Conservation (phyloP, 1,284 basidiomycete genomes). For the Agaricales sp. region DNA sequence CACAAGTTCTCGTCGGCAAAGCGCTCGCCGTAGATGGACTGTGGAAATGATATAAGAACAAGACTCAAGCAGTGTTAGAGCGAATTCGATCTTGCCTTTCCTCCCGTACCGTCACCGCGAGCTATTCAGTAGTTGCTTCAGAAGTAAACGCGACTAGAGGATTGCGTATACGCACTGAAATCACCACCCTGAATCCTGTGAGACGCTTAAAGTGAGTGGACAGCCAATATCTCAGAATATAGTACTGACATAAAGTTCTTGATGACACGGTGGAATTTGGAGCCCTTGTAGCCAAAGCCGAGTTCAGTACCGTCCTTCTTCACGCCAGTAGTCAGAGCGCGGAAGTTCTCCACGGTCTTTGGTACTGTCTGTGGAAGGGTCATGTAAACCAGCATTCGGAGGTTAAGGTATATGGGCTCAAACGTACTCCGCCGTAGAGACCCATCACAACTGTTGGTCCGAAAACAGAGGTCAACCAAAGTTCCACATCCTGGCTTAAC, state of each 20-base stretch:
- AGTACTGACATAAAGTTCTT: conserved; percentile 83
- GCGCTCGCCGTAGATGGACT: conserved; percentile 87
- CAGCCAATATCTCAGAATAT: conserved; percentile 18
- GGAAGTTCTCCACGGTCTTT: conserved; percentile 98
- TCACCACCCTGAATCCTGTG: conserved; percentile 89
- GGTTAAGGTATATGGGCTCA: neutral
- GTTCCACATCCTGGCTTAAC: no score
- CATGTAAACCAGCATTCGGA: conserved; percentile 3
- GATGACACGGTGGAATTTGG: conserved; percentile 97
- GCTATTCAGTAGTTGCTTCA: conserved; percentile 26
- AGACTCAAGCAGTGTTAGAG: no score
- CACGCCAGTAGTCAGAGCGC: conserved; percentile 69
- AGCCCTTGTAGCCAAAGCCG: conserved; percentile 81
- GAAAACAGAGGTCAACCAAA: conserved; percentile 7
- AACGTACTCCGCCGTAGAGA: conserved; percentile 69
- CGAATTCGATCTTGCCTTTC: conserved; percentile 63
- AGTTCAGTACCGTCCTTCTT: conserved; percentile 68
- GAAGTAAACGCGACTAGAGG: neutral
- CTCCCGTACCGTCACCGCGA: conserved; percentile 92
- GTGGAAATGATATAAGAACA: conserved; percentile 2
- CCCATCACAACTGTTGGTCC: conserved; percentile 60
- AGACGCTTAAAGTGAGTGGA: conserved; percentile 2
- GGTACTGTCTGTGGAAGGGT: conserved; percentile 67
- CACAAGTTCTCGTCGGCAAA: conserved; percentile 98
- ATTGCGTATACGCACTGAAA: conserved; percentile 53